phyloP scores from a whole-genome alignment of 1,284 basidiomycete species.

The Cutaneotrichosporon sp. region DNA sequence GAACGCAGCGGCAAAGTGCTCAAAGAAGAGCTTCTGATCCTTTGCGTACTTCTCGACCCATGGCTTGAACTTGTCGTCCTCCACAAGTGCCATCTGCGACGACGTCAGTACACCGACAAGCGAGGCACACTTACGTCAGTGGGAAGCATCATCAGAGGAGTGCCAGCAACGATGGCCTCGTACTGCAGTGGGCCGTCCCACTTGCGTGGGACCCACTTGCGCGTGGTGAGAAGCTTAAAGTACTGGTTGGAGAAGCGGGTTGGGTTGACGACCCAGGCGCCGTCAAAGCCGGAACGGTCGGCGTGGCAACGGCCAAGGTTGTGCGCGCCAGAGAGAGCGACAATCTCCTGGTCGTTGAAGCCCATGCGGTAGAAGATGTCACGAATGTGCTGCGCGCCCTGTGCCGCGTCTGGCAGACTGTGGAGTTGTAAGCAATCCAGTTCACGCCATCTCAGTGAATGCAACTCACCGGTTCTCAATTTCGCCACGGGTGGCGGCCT shows the following conservation, averaged over 20 bases:
- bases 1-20: conserved; percentile 52
- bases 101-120: no score
- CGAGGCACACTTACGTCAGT: conserved; percentile 41
- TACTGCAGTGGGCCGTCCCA: conserved; percentile 55
- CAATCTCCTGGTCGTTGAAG: conserved; percentile 54
- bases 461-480: conserved; percentile 30
- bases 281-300: conserved; percentile 51
- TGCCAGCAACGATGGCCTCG: conserved; percentile 49
- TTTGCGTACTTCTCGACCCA: conserved; percentile 52
- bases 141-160: conserved; percentile 56
- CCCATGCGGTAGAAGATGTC: conserved; percentile 54
- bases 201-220: conserved; percentile 52
- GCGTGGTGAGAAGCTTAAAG: conserved; percentile 51
- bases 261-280: conserved; percentile 50
- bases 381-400: conserved; percentile 51
- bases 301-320: conserved; percentile 52
- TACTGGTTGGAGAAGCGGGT: conserved; percentile 53
- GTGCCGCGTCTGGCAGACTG: conserved; percentile 51
- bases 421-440: background rate
- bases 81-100: conserved; percentile 42
- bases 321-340: conserved; percentile 55
- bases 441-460: background rate
- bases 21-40: conserved; percentile 54
- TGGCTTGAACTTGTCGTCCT: conserved; percentile 45
- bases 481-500: conserved; percentile 46